phyloP scores from a whole-genome alignment of 2,329 filamentous ascomycete species.

The Alternaria solani region DNA sequence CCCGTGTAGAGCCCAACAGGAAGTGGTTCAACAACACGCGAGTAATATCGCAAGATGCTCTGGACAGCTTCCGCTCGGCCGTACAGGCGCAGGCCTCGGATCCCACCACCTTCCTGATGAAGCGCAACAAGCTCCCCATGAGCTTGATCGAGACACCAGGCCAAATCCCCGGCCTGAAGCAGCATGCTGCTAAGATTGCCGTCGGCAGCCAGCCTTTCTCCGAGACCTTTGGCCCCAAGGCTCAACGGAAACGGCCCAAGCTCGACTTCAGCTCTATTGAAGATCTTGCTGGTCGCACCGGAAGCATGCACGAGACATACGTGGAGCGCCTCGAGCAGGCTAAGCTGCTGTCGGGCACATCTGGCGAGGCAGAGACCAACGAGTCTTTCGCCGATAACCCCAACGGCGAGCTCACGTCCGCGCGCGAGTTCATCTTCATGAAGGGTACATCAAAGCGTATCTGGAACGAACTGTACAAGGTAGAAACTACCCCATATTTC shows the following conservation, averaged over 20 bases:
- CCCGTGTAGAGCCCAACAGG: constrained; percentile 91
- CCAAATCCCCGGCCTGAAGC: constrained; percentile 79
- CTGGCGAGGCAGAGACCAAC: constrained; percentile 64
- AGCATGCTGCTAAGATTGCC: constrained; percentile 92
- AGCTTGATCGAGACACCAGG: constrained; percentile 84
- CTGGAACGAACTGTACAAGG: constrained; percentile 91
- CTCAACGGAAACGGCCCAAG: constrained; percentile 91
- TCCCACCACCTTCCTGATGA: constrained; percentile 92
- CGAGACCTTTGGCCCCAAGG: constrained; percentile 91
- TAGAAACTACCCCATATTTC: constrained; percentile 47
- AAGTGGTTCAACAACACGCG: constrained; percentile 98
- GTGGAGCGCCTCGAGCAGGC: constrained; percentile 81
- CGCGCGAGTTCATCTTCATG: constrained; percentile 78
- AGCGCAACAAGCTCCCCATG: constrained; percentile 97
- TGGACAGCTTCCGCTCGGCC: constrained; percentile 86
- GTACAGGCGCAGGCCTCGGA: constrained; percentile 90
- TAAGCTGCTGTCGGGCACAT: constrained; percentile 75
- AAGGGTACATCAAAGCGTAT: constrained; percentile 91
- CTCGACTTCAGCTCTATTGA: constrained; percentile 81
- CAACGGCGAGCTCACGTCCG: constrained; percentile 54
- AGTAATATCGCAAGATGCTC: constrained; percentile 86
- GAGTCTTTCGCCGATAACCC: constrained; percentile 40
- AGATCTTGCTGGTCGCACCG: constrained; percentile 81
- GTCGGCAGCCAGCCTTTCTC: constrained; percentile 86
- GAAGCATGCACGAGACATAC: constrained; percentile 82